Conservation (phyloP, 1,284 basidiomycete genomes). For the Marasmius tenuissimus region DNA sequence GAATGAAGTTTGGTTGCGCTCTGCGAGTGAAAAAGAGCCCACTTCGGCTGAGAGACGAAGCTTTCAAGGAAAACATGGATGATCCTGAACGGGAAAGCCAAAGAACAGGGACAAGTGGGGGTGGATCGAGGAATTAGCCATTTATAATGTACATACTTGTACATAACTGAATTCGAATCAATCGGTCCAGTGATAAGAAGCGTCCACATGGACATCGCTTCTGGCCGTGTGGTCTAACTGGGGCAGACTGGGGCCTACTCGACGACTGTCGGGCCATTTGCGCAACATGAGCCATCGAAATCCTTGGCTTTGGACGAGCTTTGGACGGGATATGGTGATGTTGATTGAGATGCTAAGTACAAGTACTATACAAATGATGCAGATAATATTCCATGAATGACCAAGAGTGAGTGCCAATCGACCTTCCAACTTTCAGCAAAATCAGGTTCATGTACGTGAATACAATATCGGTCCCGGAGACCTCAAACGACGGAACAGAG, state of each 20-base stretch:
- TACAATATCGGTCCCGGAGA: slow-evolving; percentile 40
- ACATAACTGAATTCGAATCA: background rate
- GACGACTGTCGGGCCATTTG: background rate
- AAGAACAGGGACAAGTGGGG: background rate
- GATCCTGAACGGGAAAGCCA: background rate
- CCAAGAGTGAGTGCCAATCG: too few relatives aligned
- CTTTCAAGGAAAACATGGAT: background rate
- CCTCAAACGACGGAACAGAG: slow-evolving; percentile 63
- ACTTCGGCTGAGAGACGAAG: background rate
- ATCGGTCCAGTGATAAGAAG: background rate
- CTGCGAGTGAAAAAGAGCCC: background rate
- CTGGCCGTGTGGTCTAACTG: background rate
- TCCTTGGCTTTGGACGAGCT: background rate
- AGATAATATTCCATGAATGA: too few relatives aligned
- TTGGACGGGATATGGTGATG: background rate
- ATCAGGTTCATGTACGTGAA: slow-evolving; percentile 10
- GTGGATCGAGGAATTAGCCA: background rate
- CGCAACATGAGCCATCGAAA: background rate
- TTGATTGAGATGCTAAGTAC: background rate
- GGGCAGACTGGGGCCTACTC: background rate
- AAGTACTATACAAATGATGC: background rate
- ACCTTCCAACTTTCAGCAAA: background rate
- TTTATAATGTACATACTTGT: background rate
- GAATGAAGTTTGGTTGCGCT: slow-evolving; percentile 10
- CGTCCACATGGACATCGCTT: background rate